phyloP scores from a whole-genome alignment of 2,329 filamentous ascomycete genomes.

The Pseudopyrenochaeta lycopersici region DNA sequence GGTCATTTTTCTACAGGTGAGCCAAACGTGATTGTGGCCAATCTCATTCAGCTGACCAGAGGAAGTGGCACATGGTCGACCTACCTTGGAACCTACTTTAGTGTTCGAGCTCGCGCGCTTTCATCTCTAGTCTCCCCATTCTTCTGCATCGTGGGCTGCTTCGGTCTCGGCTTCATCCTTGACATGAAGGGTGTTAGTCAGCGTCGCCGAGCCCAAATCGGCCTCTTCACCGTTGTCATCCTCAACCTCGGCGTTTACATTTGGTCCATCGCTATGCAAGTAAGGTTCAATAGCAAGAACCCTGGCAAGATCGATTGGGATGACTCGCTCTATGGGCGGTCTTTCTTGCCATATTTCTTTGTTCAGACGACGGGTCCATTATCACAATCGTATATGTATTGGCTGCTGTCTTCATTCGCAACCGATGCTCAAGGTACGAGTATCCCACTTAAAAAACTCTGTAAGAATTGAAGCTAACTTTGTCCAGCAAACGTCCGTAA shows the following conservation, averaged over 20 bases:
- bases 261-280: conserved; percentile 61
- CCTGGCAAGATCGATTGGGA: conserved; percentile 60
- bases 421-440: conserved; percentile 34
- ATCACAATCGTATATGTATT: conserved; percentile 44
- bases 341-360: conserved; percentile 61
- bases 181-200: conserved; percentile 70
- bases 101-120: conserved; percentile 55
- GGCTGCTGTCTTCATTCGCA: conserved; percentile 40
- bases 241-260: conserved; percentile 60
- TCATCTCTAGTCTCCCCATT: conserved; percentile 59
- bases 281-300: conserved; percentile 48
- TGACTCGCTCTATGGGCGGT: conserved; percentile 52
- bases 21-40: neutral
- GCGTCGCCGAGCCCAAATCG: conserved; percentile 57
- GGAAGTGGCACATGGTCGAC: conserved; percentile 57
- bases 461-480: conserved; percentile 6
- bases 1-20: conserved; percentile 57
- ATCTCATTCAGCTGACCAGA: conserved; percentile 1
- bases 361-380: conserved; percentile 54
- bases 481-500: conserved; percentile 32
- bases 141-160: conserved; percentile 61
- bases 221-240: conserved; percentile 56
- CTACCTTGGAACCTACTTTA: conserved; percentile 56
- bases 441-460: neutral
- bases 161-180: conserved; percentile 67